phyloP scores from a whole-genome alignment of 768 basidiomycete species.

The Boletus rex-veris region DNA sequence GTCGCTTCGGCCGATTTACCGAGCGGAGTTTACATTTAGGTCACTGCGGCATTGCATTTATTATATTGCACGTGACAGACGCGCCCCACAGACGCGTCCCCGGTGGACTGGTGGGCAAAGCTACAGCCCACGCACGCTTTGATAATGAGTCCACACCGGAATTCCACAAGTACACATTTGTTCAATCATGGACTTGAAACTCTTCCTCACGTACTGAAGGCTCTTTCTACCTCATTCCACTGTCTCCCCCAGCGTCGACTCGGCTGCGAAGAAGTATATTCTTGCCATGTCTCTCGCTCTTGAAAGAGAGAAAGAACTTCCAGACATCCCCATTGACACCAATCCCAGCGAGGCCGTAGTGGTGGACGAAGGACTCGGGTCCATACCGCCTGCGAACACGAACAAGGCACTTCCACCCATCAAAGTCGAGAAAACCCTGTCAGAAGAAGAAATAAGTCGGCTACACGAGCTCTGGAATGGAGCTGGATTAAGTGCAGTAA shows the following conservation, averaged over 20 bases:
- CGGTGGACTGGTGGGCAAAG: no score
- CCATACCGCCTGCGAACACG: background rate
- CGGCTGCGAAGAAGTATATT: no score
- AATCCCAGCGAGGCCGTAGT: background rate
- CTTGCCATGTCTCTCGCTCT: slow-evolving; percentile 6
- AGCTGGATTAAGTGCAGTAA: slow-evolving; percentile 22
- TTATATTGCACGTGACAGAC: slow-evolving; percentile 20
- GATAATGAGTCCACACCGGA: slow-evolving; percentile 5
- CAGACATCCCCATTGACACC: slow-evolving; percentile 15
- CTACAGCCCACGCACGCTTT: slow-evolving; percentile 4
- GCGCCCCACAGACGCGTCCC: slow-evolving; percentile 8
- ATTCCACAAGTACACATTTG: background rate
- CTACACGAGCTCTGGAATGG: slow-evolving; percentile 27
- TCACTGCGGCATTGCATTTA: no score
- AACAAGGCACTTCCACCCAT: slow-evolving; percentile 15
- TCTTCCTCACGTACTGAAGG: background rate
- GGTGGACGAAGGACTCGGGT: background rate
- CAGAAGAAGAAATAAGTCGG: slow-evolving; percentile 15
- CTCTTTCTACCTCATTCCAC: background rate
- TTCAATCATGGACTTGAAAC: slow-evolving; percentile 8
- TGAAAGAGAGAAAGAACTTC: slow-evolving; percentile 21
- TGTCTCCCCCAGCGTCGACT: background rate
- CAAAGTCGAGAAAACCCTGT: slow-evolving; percentile 15
- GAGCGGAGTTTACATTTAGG: no score
- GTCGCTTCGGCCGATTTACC: no score